Evolutionary conservation across 2,329 filamentous ascomycete species (phyloP), one percentile per base, ranked within the genome.

Genomic region (Sclerotinia minor): DNA sequence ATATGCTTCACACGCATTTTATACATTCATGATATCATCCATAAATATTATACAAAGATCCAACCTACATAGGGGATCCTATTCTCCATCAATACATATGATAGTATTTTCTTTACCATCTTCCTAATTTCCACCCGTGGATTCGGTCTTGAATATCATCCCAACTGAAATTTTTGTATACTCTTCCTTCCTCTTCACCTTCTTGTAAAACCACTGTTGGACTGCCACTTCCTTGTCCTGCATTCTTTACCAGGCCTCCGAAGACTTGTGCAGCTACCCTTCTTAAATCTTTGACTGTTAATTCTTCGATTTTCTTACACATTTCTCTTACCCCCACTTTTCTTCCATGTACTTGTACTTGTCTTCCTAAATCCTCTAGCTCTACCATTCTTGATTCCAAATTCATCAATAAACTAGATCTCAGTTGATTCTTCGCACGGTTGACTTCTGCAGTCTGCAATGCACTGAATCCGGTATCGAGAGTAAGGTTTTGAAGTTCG

Each of bases 341-440:
- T 72, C 88, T 87, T 29, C 94, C 95, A 77, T 98, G 94, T n/a
- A 97, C 92, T 82, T 98, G 95, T 15, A 99, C 92, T 78, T 97
- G 94, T 71, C 95, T 83, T 29, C 95, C 95, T 0, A 99, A 84
- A 78, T 99, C 95, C 80, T 99, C 95, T 8, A 99, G 85, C 81
- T 98, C 95, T 13, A 99, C 93, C 93, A 99, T 97, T 69, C 95
- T 86, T 73, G 89, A 93, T 81, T 99, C 95, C 38, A 99, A 87
- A 80, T 99, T 99, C 95, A 99, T 99, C 61, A 99, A 85, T 52
- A 99, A 83, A 68, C 88, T 91, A 19, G 89, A 94, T 53, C 94
- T 88, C 21, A 99, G 87, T 81, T 99, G 95, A 79, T 99, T 99
- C 86, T 99, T 99, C 24, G 95, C 95, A 61, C 95, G 89, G 76